Percentiles rank a stretch among this genome's conserved stretches.
phyloP scores from a whole-genome alignment of 116 monocot species.

The Trichopus zeylanicus region DNA sequence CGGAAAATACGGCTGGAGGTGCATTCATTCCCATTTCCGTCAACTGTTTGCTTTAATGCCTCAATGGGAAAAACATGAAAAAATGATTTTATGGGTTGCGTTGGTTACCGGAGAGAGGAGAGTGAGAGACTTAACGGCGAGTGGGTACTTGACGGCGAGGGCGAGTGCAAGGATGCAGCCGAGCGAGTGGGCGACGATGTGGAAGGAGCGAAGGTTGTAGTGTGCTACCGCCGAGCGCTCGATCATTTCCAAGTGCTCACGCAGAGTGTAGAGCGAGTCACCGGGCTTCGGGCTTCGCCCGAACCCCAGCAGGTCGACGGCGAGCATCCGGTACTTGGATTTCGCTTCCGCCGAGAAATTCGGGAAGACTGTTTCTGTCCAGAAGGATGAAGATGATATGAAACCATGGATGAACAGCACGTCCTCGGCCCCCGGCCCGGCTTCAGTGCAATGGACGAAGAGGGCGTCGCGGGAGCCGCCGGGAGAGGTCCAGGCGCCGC shows the following conservation, averaged over 20 bases:
- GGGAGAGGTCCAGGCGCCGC: constrained; percentile 32
- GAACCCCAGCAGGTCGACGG: constrained; percentile 54
- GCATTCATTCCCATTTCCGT: neutral
- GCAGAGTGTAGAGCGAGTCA: constrained; percentile 57
- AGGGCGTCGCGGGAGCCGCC: constrained; percentile 8
- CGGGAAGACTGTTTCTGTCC: constrained; percentile 75
- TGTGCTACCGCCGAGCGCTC: constrained; percentile 38
- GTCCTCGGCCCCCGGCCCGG: constrained; percentile 22
- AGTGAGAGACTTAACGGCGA: constrained; percentile 54
- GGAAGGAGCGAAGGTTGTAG: constrained; percentile 31
- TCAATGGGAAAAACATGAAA: neutral
- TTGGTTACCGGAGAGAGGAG: constrained; percentile 39
- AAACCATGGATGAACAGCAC: constrained; percentile 67
- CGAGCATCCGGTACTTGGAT: constrained; percentile 33
- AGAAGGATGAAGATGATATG: constrained; percentile 57
- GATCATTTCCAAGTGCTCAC: constrained; percentile 62
- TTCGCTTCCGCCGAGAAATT: constrained; percentile 22
- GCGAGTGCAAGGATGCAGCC: constrained; percentile 64
- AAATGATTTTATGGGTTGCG: neutral
- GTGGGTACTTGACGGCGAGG: constrained; percentile 53
- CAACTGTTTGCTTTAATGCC: no score
- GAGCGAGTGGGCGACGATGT: constrained; percentile 70
- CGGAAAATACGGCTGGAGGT: constrained; percentile 50
- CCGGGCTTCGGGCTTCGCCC: constrained; percentile 57
- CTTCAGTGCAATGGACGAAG: constrained; percentile 25